These are phyloP conservation scores for Auriscalpium microsporum DNA, from an alignment of 768 basidiomycete species.

Conservation along the genomic window DNA sequence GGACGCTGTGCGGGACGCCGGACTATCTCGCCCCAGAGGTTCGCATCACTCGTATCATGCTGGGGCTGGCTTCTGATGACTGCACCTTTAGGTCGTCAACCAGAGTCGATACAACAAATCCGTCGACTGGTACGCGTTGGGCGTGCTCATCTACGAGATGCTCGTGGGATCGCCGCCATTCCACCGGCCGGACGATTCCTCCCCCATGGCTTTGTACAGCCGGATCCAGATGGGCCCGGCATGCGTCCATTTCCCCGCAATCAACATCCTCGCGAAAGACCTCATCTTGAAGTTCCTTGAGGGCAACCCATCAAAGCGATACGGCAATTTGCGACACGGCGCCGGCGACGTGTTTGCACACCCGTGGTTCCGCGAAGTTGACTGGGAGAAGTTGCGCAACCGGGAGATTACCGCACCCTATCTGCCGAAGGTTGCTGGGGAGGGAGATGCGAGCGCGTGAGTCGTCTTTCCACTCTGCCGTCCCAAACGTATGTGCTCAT, in stretches of 20 bases:
- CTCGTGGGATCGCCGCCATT: conserved; percentile 92
- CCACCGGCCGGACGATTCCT: conserved; percentile 69
- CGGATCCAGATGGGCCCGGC: conserved; percentile 75
- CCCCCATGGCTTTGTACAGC: conserved; percentile 85
- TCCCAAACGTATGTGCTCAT: not conserved
- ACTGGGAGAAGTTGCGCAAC: conserved; percentile 73
- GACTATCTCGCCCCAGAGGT: conserved; percentile 97
- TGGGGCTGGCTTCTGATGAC: not conserved
- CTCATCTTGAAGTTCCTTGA: conserved; percentile 89
- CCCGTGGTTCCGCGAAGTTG: conserved; percentile 90
- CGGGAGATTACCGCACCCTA: conserved; percentile 95
- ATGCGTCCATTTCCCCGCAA: conserved; percentile 73
- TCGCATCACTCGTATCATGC: conserved; percentile 6
- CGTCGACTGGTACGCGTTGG: conserved; percentile 98
- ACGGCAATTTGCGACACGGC: conserved; percentile 84
- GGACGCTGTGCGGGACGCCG: conserved; percentile 93
- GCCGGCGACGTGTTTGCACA: conserved; percentile 89
- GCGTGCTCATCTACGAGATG: conserved; percentile 97
- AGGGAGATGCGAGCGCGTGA: conserved; percentile 93
- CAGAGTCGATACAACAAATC: conserved; percentile 89
- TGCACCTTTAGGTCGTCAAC: conserved; percentile 49
- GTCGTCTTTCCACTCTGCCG: conserved; percentile 24
- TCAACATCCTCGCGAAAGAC: conserved; percentile 72
- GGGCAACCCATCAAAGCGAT: conserved; percentile 76
- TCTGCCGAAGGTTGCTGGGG: conserved; percentile 82